phyloP scores from a whole-genome alignment of 306 rosid genomes.

The Rosa multiflora region DNA sequence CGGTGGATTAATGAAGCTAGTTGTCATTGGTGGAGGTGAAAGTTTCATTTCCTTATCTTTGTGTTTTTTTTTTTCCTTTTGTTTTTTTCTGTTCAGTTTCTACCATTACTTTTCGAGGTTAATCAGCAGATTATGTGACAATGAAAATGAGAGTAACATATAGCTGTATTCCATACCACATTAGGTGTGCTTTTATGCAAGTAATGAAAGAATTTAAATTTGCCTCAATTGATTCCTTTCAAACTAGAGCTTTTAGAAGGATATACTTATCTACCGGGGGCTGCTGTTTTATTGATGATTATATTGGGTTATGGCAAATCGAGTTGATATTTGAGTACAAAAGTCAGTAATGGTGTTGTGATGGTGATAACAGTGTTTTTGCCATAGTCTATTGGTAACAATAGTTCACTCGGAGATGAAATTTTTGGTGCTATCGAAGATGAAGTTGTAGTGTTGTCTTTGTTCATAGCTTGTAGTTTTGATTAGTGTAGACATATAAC shows the following conservation, averaged over 20 bases:
- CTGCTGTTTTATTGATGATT: neutral
- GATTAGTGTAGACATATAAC: neutral
- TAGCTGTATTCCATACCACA: neutral
- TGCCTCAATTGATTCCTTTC: neutral
- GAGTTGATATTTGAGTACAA: neutral
- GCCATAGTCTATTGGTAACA: neutral
- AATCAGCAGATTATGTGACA: neutral
- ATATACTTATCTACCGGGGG: neutral
- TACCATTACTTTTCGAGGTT: neutral
- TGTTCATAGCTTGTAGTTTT: too few species aligned
- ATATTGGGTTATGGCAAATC: neutral
- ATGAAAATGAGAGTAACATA: neutral
- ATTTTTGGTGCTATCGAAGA: neutral
- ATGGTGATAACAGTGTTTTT: neutral
- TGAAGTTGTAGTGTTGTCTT: too few species aligned
- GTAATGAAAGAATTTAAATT: slow-evolving; percentile 1
- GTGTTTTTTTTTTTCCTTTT: neutral
- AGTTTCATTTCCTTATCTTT: slow-evolving; percentile 17
- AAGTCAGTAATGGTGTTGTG: neutral
- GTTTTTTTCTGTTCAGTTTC: slow-evolving; percentile 1
- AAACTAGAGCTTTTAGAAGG: neutral
- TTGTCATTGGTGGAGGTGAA: slow-evolving; percentile 96
- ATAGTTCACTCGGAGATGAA: too few species aligned
- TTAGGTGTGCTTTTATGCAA: neutral
- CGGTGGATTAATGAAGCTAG: slow-evolving; percentile 96